Conservation (phyloP, 2,329 filamentous ascomycete species). For the Ascocoryne sarcoides region DNA sequence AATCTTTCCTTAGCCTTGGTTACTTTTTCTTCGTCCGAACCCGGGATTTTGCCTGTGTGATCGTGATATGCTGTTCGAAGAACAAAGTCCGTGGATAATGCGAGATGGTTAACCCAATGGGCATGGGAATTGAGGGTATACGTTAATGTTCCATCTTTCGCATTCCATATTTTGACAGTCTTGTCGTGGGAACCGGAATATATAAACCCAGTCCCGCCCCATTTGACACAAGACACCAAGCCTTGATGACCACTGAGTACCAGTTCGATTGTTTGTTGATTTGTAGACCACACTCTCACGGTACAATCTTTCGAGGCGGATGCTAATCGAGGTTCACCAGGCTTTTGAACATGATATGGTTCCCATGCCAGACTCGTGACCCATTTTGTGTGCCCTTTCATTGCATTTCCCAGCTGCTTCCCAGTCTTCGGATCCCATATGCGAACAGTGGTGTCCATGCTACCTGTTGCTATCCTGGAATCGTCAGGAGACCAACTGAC, state of each 20-base stretch:
- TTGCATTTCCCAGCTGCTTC: slow-evolving; percentile 54
- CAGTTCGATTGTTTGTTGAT: slow-evolving; percentile 68
- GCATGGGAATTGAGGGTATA: slow-evolving; percentile 76
- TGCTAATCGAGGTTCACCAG: slow-evolving; percentile 68
- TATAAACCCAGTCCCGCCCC: slow-evolving; percentile 82
- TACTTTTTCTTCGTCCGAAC: slow-evolving; percentile 59
- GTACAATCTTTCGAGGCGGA: slow-evolving; percentile 87
- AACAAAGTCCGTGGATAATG: slow-evolving; percentile 85
- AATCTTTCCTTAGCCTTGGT: slow-evolving; percentile 74
- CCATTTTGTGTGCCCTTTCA: slow-evolving; percentile 86
- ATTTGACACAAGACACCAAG: slow-evolving; percentile 82
- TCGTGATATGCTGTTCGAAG: slow-evolving; percentile 81
- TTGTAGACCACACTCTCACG: slow-evolving; percentile 76
- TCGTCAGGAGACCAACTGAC: slow-evolving; percentile 85
- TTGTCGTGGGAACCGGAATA: slow-evolving; percentile 88
- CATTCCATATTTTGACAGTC: slow-evolving; percentile 85
- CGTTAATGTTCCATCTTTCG: slow-evolving; percentile 66
- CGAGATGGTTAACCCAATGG: slow-evolving; percentile 93
- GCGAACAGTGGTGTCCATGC: slow-evolving; percentile 86
- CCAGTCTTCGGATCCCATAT: slow-evolving; percentile 84
- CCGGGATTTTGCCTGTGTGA: slow-evolving; percentile 64
- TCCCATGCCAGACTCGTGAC: slow-evolving; percentile 87
- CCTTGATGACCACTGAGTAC: slow-evolving; percentile 83
- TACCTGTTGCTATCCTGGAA: slow-evolving; percentile 72
- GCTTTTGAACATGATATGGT: slow-evolving; percentile 74